These are phyloP conservation scores for Lobulomyces angularis DNA, from an alignment of 192 early-diverging fungal species.

Conservation along the genomic window DNA sequence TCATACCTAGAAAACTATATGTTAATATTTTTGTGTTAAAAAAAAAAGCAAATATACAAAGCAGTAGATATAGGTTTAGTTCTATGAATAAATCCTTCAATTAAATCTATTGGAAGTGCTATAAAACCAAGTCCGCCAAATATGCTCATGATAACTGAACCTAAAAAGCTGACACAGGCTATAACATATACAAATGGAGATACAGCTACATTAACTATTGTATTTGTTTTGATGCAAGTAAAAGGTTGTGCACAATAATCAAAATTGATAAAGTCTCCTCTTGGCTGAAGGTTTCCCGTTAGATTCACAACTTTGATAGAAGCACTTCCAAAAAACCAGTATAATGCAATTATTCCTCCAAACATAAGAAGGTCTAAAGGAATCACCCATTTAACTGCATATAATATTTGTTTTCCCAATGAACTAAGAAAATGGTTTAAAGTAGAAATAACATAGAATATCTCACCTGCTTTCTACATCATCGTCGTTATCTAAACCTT, in stretches of 20 bases:
- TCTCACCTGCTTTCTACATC: conserved; percentile 25
- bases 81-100: conserved; percentile 36
- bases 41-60: conserved; percentile 17
- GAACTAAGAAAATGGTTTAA: conserved; percentile 8
- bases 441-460: background rate
- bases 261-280: too few relatives aligned
- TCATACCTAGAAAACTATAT: conserved; percentile 16
- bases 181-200: conserved; percentile 39
- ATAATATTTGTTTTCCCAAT: conserved; percentile 20
- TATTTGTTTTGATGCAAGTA: background rate
- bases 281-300: too few relatives aligned
- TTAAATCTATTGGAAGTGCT: conserved; percentile 35
- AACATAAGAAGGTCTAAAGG: conserved; percentile 31
- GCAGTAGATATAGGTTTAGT: conserved; percentile 38
- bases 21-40: background rate
- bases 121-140: conserved; percentile 48
- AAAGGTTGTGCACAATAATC: too few relatives aligned
- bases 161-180: conserved; percentile 35
- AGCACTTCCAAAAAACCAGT: too few relatives aligned
- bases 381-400: conserved; percentile 43
- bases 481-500: conserved; percentile 40
- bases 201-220: conserved; percentile 23
- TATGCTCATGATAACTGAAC: conserved; percentile 41
- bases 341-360: conserved; percentile 27
- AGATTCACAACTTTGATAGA: too few relatives aligned